These are phyloP conservation scores for Tulasnella sp. DNA, from an alignment of 768 basidiomycete genomes.

Conservation along the genomic window DNA sequence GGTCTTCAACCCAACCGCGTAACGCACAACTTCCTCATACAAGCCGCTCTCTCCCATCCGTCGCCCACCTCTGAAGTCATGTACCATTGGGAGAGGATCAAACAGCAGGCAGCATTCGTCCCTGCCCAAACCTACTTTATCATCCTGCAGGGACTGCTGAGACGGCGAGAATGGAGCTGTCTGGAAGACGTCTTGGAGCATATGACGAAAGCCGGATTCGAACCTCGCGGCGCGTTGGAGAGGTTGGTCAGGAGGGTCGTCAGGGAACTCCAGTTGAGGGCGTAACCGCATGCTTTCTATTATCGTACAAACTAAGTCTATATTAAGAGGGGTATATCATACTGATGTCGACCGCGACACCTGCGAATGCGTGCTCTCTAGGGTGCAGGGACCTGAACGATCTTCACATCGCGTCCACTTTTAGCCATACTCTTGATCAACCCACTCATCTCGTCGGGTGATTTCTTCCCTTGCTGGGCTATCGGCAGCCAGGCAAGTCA, in stretches of 20 bases:
- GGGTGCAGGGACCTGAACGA: too few relatives aligned
- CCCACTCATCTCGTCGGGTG: too few relatives aligned
- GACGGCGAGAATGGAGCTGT: not conserved
- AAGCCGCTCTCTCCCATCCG: slow-evolving; percentile 42
- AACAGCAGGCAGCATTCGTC: slow-evolving; percentile 23
- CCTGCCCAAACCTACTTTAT: slow-evolving; percentile 4
- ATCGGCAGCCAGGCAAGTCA: too few relatives aligned
- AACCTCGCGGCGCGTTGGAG: slow-evolving; percentile 2
- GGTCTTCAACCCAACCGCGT: slow-evolving; percentile 45
- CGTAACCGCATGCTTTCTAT: too few relatives aligned
- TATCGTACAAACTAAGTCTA: too few relatives aligned
- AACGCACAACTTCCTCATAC: slow-evolving; percentile 68
- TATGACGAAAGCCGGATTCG: not conserved
- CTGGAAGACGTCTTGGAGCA: slow-evolving; percentile 8
- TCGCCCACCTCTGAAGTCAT: slow-evolving; percentile 45
- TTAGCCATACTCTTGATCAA: too few relatives aligned
- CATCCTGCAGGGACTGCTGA: not conserved
- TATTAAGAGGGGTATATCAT: too few relatives aligned
- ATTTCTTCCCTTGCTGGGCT: too few relatives aligned
- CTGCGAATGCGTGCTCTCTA: too few relatives aligned
- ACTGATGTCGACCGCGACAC: too few relatives aligned
- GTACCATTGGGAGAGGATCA: slow-evolving; percentile 50
- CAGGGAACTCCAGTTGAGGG: slow-evolving; percentile 3
- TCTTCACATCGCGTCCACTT: too few relatives aligned
- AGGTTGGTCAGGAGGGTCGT: slow-evolving; percentile 1